Evolutionary conservation across 192 early-diverging fungal species (phyloP), one percentile per base, ranked within the genome.

Genomic region (Paraglomus occultum): DNA sequence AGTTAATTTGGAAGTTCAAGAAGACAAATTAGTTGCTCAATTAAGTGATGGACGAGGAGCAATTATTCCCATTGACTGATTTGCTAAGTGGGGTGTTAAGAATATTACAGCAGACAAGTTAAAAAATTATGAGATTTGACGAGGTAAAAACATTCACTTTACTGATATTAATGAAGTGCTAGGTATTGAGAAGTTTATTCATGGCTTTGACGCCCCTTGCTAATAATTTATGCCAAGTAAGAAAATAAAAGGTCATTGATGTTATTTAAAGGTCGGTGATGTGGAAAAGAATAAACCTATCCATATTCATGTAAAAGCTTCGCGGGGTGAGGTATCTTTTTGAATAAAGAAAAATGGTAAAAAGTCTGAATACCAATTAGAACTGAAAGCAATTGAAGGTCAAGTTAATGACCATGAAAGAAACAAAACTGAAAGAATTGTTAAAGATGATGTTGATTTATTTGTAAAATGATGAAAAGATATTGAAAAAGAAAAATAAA

Each of bases 51-150:
- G 50, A 5, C 2, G 50, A 8, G 50, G 20, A 51, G 15, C 20
- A 51, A 51, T 14, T 51, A 51, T 51, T 51, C 50, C 50, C 5
- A 51, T 51, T 17, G 50, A 51, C 20, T 51, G 50, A 8, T 51
- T 51, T 51, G 50, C 50, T 51, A 51, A 51, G 8, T 51, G 50
- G 20, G 50, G 50, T 5, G 8, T 51, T 17, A 51, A 51, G 50
- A 20, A 20, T 17, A 20, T 51, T 5, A 51, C 15, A 17, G 50
- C 50, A 5, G 50, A 51, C 4, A 51, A 51, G 50, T 51, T 51
- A 51, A 51, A 8, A 51, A 51, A 51, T 17, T 51, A 51, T 51
- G 50, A 51, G 8, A 51, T 51, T 5, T 5, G 8, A 8, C 2
- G 50, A 51, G 50, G 50, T 14, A 8, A 8, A 51, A 51, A 51